Percentiles rank a stretch among this genome's conserved stretches.
Conservation (phyloP, 2,329 filamentous ascomycete species). For the Madurella fahalii region DNA sequence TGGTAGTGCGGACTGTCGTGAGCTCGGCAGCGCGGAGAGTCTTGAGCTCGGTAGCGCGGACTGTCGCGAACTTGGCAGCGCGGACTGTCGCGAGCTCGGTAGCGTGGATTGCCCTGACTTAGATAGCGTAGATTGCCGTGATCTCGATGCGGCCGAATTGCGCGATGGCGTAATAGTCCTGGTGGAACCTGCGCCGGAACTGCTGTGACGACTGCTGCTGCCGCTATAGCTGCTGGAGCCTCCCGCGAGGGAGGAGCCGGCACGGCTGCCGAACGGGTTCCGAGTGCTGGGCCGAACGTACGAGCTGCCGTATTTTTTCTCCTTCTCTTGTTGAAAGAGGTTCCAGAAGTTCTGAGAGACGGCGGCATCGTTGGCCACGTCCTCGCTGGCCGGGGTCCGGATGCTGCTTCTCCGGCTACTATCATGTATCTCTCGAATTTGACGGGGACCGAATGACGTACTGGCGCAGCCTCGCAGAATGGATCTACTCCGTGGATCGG, state of each 20-base stretch:
- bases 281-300: constrained; percentile 48
- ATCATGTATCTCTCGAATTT: constrained; percentile 62
- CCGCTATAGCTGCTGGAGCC: not conserved
- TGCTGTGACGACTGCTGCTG: not conserved
- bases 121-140: not conserved
- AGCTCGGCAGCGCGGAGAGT: no score
- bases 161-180: constrained; percentile 12
- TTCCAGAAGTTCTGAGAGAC: constrained; percentile 85
- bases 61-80: no score
- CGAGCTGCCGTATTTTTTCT: constrained; percentile 49
- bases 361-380: constrained; percentile 81
- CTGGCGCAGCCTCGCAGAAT: constrained; percentile 70
- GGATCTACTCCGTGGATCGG: constrained; percentile 40
- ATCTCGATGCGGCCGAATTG: constrained; percentile 11
- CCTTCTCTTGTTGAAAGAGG: constrained; percentile 75
- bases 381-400: constrained; percentile 78
- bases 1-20: no score
- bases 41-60: no score
- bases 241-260: constrained; percentile 30
- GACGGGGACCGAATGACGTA: constrained; percentile 60
- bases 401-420: constrained; percentile 69
- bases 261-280: constrained; percentile 46
- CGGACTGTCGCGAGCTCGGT: no score
- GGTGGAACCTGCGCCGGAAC: not conserved
- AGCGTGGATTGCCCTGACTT: no score